phyloP scores from a whole-genome alignment of 768 basidiomycete species.

The Termitomyces titanicus region DNA sequence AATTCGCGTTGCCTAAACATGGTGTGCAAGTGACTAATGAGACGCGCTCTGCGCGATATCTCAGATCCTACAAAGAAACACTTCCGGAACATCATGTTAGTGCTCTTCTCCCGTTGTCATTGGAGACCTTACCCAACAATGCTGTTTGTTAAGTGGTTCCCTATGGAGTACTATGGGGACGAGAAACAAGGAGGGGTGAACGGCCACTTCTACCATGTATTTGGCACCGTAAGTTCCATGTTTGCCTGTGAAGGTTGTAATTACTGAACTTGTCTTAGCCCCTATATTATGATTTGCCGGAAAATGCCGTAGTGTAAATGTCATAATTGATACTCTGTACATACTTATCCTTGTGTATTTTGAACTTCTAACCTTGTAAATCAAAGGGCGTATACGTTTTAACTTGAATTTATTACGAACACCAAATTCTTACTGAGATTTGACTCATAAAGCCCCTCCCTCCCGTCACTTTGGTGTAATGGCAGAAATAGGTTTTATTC shows the following conservation, averaged over 20 bases:
- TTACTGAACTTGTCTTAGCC: constrained; percentile 29
- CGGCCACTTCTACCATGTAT: constrained; percentile 78
- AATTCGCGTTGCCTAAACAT: constrained; percentile 71
- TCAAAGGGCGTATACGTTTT: no score
- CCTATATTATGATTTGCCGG: constrained; percentile 51
- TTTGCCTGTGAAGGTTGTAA: not conserved
- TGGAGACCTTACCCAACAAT: not conserved
- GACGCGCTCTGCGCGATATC: constrained; percentile 57
- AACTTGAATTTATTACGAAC: no score
- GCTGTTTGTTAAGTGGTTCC: constrained; percentile 63
- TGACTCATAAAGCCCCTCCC: no score
- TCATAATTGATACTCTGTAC: not conserved
- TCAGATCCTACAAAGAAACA: constrained; percentile 62
- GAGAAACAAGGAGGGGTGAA: constrained; percentile 52
- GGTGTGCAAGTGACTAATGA: constrained; percentile 54
- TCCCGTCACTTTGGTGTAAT: no score
- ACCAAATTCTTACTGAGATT: no score
- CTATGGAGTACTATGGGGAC: constrained; percentile 63
- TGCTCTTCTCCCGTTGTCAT: constrained; percentile 1
- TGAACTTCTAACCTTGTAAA: no score
- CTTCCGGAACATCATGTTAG: constrained; percentile 63
- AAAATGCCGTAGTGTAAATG: constrained; percentile 35
- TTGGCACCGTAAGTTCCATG: constrained; percentile 51
- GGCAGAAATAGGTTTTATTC: no score
- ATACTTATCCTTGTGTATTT: no score